Evolutionary conservation across 1,284 basidiomycete genomes (phyloP).

Genomic region (Sanguinoderma infundibulare): DNA sequence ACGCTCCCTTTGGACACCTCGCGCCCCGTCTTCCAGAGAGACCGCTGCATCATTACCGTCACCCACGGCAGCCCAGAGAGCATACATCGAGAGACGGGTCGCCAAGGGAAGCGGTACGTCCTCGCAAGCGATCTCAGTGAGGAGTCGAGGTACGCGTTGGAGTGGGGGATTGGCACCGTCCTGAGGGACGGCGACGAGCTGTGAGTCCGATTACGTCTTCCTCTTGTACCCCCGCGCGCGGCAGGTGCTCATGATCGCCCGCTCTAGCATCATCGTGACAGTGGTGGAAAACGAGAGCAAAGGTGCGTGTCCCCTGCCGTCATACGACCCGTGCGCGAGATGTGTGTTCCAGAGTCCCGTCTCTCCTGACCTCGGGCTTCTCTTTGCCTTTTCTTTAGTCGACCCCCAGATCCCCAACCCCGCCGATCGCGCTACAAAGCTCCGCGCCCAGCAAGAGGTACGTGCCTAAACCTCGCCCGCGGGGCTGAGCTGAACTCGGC

Average conservation of each 20-base stretch:
- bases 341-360: too few species aligned
- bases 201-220: constrained; percentile 37
- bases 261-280: constrained; percentile 73
- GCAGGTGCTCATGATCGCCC: constrained; percentile 7
- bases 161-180: constrained; percentile 97
- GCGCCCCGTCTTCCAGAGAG: constrained; percentile 86
- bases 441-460: constrained; percentile 90
- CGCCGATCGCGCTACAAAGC: constrained; percentile 74
- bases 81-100: constrained; percentile 52
- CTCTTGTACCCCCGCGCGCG: neutral
- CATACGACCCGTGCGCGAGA: neutral
- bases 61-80: constrained; percentile 82
- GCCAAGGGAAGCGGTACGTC: constrained; percentile 77
- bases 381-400: constrained; percentile 48
- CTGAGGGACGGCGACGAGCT: constrained; percentile 93
- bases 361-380: constrained; percentile 12
- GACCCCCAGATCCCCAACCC: constrained; percentile 76
- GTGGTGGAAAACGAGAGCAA: constrained; percentile 94
- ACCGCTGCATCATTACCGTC: constrained; percentile 90
- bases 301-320: constrained; percentile 48
- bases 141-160: constrained; percentile 89
- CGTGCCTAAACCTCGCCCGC: constrained; percentile 19
- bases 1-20: constrained; percentile 67
- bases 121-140: constrained; percentile 95
- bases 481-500: neutral